Evolutionary conservation across 768 basidiomycete species (phyloP).

Genomic region (Agaricus bisporus): DNA sequence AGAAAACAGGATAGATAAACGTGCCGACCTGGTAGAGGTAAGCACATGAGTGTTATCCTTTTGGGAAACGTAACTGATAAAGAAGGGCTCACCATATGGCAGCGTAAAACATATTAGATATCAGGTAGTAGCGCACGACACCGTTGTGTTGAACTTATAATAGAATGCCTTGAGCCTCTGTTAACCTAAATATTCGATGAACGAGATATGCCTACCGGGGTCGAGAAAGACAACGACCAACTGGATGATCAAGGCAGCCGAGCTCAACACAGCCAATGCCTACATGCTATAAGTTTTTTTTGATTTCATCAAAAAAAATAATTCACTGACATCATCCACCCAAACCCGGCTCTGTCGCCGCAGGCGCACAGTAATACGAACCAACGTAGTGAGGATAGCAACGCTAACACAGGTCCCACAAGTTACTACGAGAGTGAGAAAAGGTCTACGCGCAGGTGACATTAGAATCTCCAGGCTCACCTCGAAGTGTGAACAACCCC

Average conservation of each 20-base stretch:
- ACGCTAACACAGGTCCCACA: neutral
- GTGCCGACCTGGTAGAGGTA: neutral
- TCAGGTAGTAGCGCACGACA: constrained; percentile 28
- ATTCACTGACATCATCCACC: constrained; percentile 7
- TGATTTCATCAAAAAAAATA: too few species aligned
- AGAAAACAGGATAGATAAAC: constrained; percentile 27
- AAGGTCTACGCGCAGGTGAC: neutral
- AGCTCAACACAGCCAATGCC: neutral
- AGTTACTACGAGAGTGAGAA: neutral
- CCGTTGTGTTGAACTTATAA: constrained; percentile 3
- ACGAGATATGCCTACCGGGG: neutral
- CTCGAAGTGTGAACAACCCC: neutral
- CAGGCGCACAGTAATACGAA: neutral
- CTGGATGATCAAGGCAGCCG: neutral
- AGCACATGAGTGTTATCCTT: neutral
- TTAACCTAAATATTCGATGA: neutral
- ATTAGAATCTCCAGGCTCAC: neutral
- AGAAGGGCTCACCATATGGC: constrained; percentile 27
- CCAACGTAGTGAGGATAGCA: neutral
- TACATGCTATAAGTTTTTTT: neutral
- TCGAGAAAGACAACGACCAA: neutral
- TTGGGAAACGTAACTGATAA: neutral
- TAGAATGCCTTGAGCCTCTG: neutral
- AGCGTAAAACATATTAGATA: constrained; percentile 29
- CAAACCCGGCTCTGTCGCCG: neutral